Evolutionary conservation across 2,329 filamentous ascomycete species (phyloP).

Genomic region (Fusarium hostae): DNA sequence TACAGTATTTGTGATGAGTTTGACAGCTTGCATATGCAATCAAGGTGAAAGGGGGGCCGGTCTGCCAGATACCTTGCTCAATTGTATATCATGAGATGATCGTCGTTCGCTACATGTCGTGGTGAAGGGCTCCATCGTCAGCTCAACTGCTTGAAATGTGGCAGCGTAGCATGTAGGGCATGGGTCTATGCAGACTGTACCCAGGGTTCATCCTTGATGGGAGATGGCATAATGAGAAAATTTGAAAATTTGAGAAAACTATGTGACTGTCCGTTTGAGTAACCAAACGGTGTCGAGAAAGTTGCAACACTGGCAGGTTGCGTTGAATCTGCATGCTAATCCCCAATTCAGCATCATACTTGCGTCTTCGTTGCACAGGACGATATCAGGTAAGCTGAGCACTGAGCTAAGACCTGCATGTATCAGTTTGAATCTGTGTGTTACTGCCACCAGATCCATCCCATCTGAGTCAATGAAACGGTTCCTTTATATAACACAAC

Average conservation of each 20-base stretch:
- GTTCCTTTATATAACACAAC: slow-evolving; percentile 6
- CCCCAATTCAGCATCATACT: neutral
- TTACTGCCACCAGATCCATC: slow-evolving; percentile 17
- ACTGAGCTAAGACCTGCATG: neutral
- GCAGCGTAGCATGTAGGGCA: slow-evolving; percentile 10
- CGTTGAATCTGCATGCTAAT: neutral
- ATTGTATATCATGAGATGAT: slow-evolving; percentile 43
- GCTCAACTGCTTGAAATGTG: slow-evolving; percentile 17
- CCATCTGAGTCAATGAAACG: slow-evolving; percentile 7
- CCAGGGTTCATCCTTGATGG: slow-evolving; percentile 10
- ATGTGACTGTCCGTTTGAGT: slow-evolving; percentile 4
- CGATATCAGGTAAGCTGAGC: slow-evolving; percentile 8
- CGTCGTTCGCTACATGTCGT: slow-evolving; percentile 39
- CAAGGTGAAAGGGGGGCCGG: slow-evolving; percentile 21
- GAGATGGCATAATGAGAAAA: neutral
- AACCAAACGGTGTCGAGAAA: slow-evolving; percentile 11
- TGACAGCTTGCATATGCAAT: slow-evolving; percentile 17
- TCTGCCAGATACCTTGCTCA: slow-evolving; percentile 17
- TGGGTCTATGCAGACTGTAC: slow-evolving; percentile 13
- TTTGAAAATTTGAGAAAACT: neutral
- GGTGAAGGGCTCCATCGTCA: slow-evolving; percentile 20
- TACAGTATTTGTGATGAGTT: slow-evolving; percentile 1
- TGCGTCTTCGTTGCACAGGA: neutral
- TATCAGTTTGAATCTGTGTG: slow-evolving; percentile 5
- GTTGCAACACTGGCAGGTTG: neutral